Evolutionary conservation across 2,329 filamentous ascomycete species (phyloP), one percentile per base, ranked within the genome.

Genomic region (Fusarium redolens): DNA sequence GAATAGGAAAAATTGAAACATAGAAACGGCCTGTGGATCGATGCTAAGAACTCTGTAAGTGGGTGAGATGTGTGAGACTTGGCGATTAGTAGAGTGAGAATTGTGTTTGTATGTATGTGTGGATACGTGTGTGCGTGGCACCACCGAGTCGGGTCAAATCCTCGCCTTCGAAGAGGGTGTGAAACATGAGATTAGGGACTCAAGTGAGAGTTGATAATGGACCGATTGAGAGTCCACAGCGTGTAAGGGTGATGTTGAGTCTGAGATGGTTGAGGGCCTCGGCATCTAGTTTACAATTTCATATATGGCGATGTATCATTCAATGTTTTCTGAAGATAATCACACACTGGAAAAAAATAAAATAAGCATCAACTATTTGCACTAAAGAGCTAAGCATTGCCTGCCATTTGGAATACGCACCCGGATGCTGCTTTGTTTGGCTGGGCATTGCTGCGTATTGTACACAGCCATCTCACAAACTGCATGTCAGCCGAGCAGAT

Each of bases 401-500:
- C 31, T 28, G 14, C 33, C 28, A n/a, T 25, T 28, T 33, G 35
- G 5, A 35, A 62, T 28, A 47, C 33, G 28, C 52, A 47, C 28
- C 33, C 10, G 9, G 18, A 25, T 30, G 30, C 31, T 54, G 25
- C 33, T 54, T 20, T 54, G 33, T 14, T 54, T 41, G 50, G 35
- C 35, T 60, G 47, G 52, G 62, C 47, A 65, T 47, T 58, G 35
- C 63, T 50, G 40, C 48, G 37, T 38, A 67, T 45, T 18, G 31
- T 60, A 66, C 66, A 72, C 66, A 71, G 70, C 71, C 70, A 73
- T 69, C 47, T 50, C 52, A 18, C 31, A 37, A 60, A 51, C 58
- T 68, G 67, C 70, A 71, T 73, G 71, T 73, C 71, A 73, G 70
- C 71, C 44, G 66, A 73, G 61, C 66, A 68, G 70, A 73, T 71